Evolutionary conservation across 345 rosid species (phyloP).

Genomic region (Sapria himalayana): DNA sequence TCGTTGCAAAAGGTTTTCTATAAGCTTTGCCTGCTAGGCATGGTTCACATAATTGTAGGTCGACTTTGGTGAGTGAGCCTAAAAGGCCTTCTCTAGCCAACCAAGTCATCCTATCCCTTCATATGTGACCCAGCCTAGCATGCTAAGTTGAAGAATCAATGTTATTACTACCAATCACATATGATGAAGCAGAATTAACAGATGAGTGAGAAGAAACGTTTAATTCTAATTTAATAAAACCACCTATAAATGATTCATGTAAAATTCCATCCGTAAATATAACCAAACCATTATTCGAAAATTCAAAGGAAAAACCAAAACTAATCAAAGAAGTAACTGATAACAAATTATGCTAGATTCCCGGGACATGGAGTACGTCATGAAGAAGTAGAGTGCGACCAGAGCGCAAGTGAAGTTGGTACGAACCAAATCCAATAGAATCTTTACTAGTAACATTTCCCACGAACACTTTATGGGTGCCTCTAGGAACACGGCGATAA

Average conservation of each 20-base stretch:
- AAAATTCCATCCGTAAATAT: neutral
- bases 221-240: neutral
- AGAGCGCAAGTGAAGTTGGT: neutral
- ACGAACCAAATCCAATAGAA: neutral
- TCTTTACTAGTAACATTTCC: neutral
- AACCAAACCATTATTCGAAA: neutral
- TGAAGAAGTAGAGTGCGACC: neutral
- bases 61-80: neutral
- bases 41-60: neutral
- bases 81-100: neutral
- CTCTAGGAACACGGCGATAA: neutral
- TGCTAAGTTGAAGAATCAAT: neutral
- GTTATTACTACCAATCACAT: too few relatives aligned
- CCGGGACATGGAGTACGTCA: neutral
- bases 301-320: neutral
- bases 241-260: neutral
- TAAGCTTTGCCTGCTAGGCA: neutral
- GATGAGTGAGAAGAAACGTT: neutral
- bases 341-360: neutral
- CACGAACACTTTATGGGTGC: neutral
- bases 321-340: neutral
- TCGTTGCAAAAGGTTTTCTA: neutral
- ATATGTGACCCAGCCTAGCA: neutral
- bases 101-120: neutral
- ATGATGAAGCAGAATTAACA: neutral